Evolutionary conservation across 352 stramenopile species (phyloP), one percentile per base, ranked within the genome.

Genomic region (Phytophthora sp.): DNA sequence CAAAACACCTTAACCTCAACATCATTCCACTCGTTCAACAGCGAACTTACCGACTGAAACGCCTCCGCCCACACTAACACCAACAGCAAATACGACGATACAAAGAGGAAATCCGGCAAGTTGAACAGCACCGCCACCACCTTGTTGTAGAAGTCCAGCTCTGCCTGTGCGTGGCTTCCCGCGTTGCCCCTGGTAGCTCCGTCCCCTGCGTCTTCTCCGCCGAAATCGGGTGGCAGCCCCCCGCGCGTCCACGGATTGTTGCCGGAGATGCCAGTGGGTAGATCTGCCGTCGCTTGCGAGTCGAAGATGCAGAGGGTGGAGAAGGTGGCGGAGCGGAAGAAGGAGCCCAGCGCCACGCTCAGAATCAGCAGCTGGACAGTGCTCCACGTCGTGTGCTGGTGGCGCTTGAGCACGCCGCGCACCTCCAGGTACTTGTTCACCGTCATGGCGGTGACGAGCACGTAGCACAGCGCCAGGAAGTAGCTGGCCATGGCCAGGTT

Each of bases 81-180:
- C n/a, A 97, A 69, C 54, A 97, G 67, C 41, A 96, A 68, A 65
- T 97, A 97, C 6, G 88, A 95, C 42, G 87, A 96, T 37, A 97
- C 84, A 48, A 95, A 96, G 15, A 96, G 72, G 56, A 96, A 97
- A 59, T 97, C 91, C n/a, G 91, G 91, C 43, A 97, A 57, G 54
- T 97, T 95, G 72, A 97, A 97, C 5, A 97, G 79, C 66, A 97
- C 87, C 5, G 87, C 87, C 42, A 95, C 87, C 20, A 95, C 87
- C 64, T 95, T 94, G 80, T 95, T 95, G 83, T 95, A 95, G 34
- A 95, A 95, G 43, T 93, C 82, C 5, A 95, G 75, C 59, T 95
- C 87, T 8, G 72, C 69, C 54, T 89, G 69, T n/a, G 70, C 56
- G 8, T 69, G 60, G 42, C 66, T 65, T 15, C 65, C 56, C 42